Base-by-base conservation (phyloP, 2,329 filamentous ascomycete species). In the Hypoxylon sp. region DNA sequence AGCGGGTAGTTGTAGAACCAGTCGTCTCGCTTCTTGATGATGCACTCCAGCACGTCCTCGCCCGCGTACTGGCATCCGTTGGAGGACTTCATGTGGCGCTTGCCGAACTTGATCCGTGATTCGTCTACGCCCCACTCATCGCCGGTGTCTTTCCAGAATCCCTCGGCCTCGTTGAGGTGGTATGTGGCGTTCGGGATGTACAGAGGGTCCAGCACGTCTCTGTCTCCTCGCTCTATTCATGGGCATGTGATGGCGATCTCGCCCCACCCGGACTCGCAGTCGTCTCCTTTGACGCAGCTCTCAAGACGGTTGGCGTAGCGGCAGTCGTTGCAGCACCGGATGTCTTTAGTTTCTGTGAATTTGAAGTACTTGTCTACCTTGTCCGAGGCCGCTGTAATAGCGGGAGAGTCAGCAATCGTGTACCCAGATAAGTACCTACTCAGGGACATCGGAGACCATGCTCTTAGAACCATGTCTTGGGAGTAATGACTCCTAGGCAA, bases 1-100 rank as follows among this genome's bases (percentile, higher is more conserved):
- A 51, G 30, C 15, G 60, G 62, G 32, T 57, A 59, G 37, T 48
- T 47, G 40, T 55, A 58, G 20, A 59, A 56, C n/a, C 31, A 57
- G 25, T 51, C 17, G 21, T 36, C 27, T 9, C 46, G 23, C n/a
- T n/a, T n/a, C 16, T 21, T 41, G 7, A 13, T 23, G 4, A 25
- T 15, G 19, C 51, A 55, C 41, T 45, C 45, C 7, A 32, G 15
- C 35, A 51, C 41, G 2, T 48, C 13, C 15, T 57, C 26, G 31
- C 37, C 55, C 12, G 38, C 25, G 21, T 38, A 54, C 15, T 48
- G 30, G 32, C 43, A 50, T 29, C 48, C 23, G 48, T 52, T 45
- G 20, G 27, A 12, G 12, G 42, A 16, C 8, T 13, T 27, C 20
- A 51, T 34, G 8, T 47, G 37, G 9, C 46, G 38, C 12, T 40